phyloP scores from a whole-genome alignment of 1,139 yeast genomes.

The Debaryomyces coudertii region DNA sequence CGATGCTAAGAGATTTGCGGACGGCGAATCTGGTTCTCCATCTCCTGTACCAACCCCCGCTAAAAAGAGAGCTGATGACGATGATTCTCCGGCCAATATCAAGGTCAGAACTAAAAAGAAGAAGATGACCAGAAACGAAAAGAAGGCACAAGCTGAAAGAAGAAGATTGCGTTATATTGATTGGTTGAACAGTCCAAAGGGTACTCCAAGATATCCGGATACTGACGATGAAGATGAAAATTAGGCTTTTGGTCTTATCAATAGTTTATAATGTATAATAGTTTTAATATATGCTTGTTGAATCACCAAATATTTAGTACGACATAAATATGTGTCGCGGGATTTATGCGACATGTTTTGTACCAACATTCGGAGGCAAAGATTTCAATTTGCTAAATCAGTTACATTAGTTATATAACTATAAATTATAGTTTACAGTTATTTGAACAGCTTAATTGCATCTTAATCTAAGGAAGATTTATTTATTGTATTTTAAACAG shows the following conservation, averaged over 20 bases:
- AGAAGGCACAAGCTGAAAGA: slow-evolving; percentile 88
- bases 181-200: slow-evolving; percentile 96
- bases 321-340: slow-evolving; percentile 1
- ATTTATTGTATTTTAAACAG: not conserved
- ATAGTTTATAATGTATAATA: slow-evolving; percentile 6
- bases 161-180: slow-evolving; percentile 92
- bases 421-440: not conserved
- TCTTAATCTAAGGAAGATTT: not conserved
- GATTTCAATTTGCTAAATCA: not conserved
- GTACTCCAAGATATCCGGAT: slow-evolving; percentile 92
- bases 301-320: slow-evolving; percentile 4
- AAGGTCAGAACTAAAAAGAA: slow-evolving; percentile 90
- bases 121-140: slow-evolving; percentile 96
- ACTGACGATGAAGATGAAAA: slow-evolving; percentile 85
- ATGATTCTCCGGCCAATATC: slow-evolving; percentile 94
- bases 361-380: slow-evolving; percentile 4
- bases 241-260: not conserved
- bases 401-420: not conserved
- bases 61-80: slow-evolving; percentile 60
- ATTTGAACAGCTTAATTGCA: not conserved
- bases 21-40: slow-evolving; percentile 49
- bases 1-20: slow-evolving; percentile 80
- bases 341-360: slow-evolving; percentile 8
- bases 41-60: slow-evolving; percentile 29
- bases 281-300: slow-evolving; percentile 4